A percentile compares a stretch with the other conserved stretches of the same genome.
These are phyloP conservation scores for Solanum chiquidenum DNA, from an alignment of 257 asterid species.

Conservation along the genomic window DNA sequence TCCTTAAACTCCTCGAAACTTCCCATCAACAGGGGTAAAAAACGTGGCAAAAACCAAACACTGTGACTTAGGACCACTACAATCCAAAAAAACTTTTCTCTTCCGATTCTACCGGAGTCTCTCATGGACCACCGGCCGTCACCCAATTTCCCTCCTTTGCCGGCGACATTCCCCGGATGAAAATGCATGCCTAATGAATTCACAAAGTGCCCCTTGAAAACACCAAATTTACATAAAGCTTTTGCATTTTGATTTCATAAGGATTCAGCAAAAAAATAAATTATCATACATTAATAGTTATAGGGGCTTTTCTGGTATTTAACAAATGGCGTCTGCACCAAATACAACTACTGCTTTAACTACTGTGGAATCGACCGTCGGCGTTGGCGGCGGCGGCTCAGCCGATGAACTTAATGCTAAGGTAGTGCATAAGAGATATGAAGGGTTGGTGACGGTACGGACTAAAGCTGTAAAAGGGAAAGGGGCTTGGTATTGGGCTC, in stretches of 20 bases:
- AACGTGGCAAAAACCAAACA: not conserved
- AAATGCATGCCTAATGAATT: not conserved
- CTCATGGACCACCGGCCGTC: conserved; percentile 24
- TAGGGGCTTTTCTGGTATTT: not conserved
- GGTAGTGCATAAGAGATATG: conserved; percentile 80
- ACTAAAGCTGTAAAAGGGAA: conserved; percentile 87
- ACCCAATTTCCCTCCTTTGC: not conserved
- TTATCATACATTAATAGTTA: not conserved
- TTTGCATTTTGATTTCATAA: not conserved
- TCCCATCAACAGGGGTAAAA: not conserved
- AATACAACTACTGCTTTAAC: conserved; percentile 25
- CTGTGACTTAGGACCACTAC: not conserved
- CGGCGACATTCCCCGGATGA: conserved; percentile 18
- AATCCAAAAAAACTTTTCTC: not conserved
- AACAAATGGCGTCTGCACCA: conserved; percentile 43
- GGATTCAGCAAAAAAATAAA: not conserved
- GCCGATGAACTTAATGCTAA: conserved; percentile 67
- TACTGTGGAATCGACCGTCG: conserved; percentile 1
- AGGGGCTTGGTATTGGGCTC: conserved; percentile 99
- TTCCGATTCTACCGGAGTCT: not conserved
- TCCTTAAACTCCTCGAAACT: not conserved
- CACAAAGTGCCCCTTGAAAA: not conserved
- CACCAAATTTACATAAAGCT: not conserved
- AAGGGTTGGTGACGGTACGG: conserved; percentile 73
- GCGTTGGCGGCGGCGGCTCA: not conserved